phyloP scores from a whole-genome alignment of 1,139 yeast species.

The Blastobotrys persicus region DNA sequence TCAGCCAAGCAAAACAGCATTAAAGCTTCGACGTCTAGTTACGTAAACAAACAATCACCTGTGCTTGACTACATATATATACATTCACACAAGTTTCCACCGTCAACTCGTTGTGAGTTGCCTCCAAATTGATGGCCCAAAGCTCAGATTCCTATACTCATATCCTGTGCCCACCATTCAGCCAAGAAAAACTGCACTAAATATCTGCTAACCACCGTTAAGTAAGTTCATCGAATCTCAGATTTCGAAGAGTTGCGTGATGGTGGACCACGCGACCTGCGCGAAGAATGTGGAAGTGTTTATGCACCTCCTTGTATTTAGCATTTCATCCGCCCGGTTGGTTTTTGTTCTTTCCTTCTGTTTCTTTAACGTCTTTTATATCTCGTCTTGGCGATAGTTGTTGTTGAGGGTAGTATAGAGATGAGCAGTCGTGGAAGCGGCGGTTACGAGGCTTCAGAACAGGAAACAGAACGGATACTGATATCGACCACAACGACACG shows the following conservation, averaged over 20 bases:
- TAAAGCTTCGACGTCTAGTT: too few species aligned
- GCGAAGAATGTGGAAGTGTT: neutral
- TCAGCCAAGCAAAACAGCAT: too few species aligned
- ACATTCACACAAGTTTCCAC: too few species aligned
- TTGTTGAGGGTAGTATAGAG: neutral
- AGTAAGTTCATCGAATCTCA: too few species aligned
- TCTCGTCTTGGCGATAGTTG: neutral
- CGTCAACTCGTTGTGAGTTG: too few species aligned
- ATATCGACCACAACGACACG: neutral
- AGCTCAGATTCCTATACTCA: too few species aligned
- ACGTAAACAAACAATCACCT: too few species aligned
- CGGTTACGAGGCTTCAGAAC: neutral
- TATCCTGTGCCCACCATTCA: too few species aligned
- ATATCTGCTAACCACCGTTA: too few species aligned
- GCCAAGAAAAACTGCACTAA: too few species aligned
- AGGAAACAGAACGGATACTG: neutral
- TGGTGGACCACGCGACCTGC: neutral
- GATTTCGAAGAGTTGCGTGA: neutral
- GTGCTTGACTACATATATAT: too few species aligned
- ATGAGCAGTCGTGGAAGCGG: neutral
- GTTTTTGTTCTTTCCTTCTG: neutral
- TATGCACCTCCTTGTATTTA: neutral
- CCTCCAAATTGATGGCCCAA: too few species aligned
- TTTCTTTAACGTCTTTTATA: neutral
- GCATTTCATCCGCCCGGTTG: neutral